Conservation (phyloP, 2,329 filamentous ascomycete species). For the Alternaria gaisen region DNA sequence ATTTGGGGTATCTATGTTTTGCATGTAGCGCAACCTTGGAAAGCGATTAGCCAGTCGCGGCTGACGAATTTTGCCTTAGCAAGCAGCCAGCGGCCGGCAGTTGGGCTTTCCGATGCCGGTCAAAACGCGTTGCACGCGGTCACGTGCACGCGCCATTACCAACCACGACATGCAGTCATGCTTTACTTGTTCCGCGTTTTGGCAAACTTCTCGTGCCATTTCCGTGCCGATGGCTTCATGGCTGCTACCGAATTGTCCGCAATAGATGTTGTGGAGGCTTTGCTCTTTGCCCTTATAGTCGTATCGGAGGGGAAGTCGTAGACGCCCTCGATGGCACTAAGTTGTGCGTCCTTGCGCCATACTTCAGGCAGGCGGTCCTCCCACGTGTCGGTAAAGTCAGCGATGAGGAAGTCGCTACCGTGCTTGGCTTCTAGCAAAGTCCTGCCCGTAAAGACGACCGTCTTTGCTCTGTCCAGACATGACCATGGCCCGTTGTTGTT, state of each 20-base stretch:
- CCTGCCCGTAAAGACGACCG: constrained; percentile 44
- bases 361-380: constrained; percentile 49
- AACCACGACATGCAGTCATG: background rate
- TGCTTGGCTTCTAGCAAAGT: constrained; percentile 42
- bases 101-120: constrained; percentile 17
- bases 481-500: constrained; percentile 43
- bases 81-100: constrained; percentile 27
- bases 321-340: constrained; percentile 42
- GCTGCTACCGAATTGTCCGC: constrained; percentile 17
- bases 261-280: constrained; percentile 8
- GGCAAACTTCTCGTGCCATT: constrained; percentile 53
- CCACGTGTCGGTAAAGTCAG: constrained; percentile 50
- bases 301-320: constrained; percentile 46
- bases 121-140: constrained; percentile 15
- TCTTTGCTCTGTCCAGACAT: constrained; percentile 44
- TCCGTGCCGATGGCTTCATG: constrained; percentile 44
- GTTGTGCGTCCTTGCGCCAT: constrained; percentile 47
- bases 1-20: constrained; percentile 13
- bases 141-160: constrained; percentile 13
- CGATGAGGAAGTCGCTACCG: constrained; percentile 38
- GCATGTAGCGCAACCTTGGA: constrained; percentile 12
- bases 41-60: constrained; percentile 25
- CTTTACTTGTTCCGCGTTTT: constrained; percentile 45
- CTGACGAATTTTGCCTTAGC: constrained; percentile 26
- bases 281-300: constrained; percentile 42